These are phyloP conservation scores for Viola odorata DNA, from an alignment of 345 rosid genomes.

Conservation along the genomic window DNA sequence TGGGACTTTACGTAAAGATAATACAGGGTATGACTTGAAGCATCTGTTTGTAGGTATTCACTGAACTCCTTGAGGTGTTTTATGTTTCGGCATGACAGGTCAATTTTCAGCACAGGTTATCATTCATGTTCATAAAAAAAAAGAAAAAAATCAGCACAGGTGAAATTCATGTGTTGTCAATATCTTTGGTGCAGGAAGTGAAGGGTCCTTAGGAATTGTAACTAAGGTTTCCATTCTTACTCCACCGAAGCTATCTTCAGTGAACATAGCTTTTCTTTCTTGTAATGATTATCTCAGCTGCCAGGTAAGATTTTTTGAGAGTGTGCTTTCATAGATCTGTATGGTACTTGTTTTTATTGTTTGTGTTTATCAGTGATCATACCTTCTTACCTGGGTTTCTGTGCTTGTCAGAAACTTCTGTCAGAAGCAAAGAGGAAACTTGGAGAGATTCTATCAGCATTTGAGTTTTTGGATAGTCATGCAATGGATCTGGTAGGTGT, in stretches of 20 bases:
- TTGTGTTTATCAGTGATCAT: conserved; percentile 3
- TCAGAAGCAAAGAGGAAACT: conserved; percentile 81
- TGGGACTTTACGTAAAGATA: conserved; percentile 89
- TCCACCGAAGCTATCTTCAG: conserved; percentile 74
- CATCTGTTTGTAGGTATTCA: conserved; percentile 82
- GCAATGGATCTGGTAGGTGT: conserved; percentile 68
- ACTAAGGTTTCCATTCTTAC: conserved; percentile 90
- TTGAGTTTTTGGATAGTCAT: conserved; percentile 75
- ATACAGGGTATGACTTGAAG: conserved; percentile 93
- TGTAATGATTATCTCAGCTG: conserved; percentile 82
- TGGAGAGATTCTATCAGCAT: conserved; percentile 90
- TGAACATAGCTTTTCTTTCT: conserved; percentile 82
- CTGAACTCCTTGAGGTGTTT: conserved; percentile 2
- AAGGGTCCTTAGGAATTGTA: conserved; percentile 91
- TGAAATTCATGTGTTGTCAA: conserved; percentile 9
- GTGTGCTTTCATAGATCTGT: background rate
- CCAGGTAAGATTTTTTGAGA: conserved; percentile 45
- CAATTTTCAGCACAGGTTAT: conserved; percentile 6
- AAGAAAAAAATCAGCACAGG: no score
- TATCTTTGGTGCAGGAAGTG: conserved; percentile 55
- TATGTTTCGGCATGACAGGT: conserved; percentile 2
- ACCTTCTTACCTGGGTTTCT: background rate
- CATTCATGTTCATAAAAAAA: no score
- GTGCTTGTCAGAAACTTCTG: conserved; percentile 60
- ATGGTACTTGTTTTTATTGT: background rate